These are phyloP conservation scores for Fusarium abutilonis DNA, from an alignment of 2,329 filamentous ascomycete species.

Conservation along the genomic window DNA sequence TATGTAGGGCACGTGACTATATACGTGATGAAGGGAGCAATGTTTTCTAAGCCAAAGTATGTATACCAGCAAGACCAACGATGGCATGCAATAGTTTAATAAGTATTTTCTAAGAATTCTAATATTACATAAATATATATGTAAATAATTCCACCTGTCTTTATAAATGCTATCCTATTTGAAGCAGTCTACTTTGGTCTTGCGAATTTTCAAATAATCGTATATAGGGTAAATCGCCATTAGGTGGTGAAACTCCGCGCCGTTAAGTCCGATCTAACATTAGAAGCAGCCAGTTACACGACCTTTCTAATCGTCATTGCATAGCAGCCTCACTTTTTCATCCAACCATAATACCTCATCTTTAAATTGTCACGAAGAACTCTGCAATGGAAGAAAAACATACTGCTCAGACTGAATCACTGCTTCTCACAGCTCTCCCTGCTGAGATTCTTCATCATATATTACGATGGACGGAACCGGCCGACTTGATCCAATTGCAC, in stretches of 20 bases:
- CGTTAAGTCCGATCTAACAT: conserved; percentile 12
- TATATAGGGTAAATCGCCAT: conserved; percentile 9
- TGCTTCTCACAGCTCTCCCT: conserved; percentile 56
- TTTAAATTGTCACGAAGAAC: too few species aligned
- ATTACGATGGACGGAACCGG: conserved; percentile 63
- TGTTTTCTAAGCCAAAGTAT: too few species aligned
- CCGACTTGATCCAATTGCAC: conserved; percentile 64
- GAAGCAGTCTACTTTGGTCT: too few species aligned
- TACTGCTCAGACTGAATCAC: conserved; percentile 6
- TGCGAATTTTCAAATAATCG: too few species aligned
- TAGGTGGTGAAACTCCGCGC: conserved; percentile 1
- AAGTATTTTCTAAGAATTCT: too few species aligned
- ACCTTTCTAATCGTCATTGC: conserved; percentile 2
- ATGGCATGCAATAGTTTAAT: too few species aligned
- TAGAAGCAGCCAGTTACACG: not conserved
- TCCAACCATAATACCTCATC: not conserved
- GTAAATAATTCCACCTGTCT: too few species aligned
- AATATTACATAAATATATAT: too few species aligned
- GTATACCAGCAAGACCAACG: too few species aligned
- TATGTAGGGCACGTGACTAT: too few species aligned
- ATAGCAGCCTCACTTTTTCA: not conserved
- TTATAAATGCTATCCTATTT: too few species aligned
- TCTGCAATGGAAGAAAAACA: conserved; percentile 16
- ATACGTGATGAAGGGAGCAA: too few species aligned
- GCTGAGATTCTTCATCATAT: conserved; percentile 72